Base-by-base conservation (phyloP, 176 grass and related monocot species). In the Oryza australiensis region DNA sequence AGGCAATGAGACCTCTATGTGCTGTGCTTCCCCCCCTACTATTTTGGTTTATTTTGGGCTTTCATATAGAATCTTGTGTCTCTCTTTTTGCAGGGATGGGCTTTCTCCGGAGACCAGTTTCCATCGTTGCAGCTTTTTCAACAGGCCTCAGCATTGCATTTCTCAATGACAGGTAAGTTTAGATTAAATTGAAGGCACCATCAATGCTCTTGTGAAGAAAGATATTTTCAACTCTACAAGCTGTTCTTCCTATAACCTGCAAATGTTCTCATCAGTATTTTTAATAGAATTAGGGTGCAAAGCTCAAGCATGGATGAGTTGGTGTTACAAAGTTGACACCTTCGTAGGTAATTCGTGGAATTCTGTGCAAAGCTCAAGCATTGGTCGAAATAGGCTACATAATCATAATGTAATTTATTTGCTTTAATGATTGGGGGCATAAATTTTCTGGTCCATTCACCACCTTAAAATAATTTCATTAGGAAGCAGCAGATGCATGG, bases 61-160 rank as follows among this genome's bases (percentile, higher is more conserved):
- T 74, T 74, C 41, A 66, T 49, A 20, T 32, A 6, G 20, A 35
- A 1, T 23, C 4, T 73, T 73, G 74, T 62, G 12, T 78, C 34
- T 76, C 43, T 49, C 53, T n/a, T 7, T 59, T 26, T 88, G 42
- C 78, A 94, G 91, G 85, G 24, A 46, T 90, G 79, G 88, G 63
- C 12, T 94, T 94, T 86, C 78, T 94, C 68, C 67, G 82, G 75
- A 94, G 80, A 37, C 91, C 91, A 64, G 71, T 94, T 72, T 88
- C 88, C 28, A 86, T 94, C 53, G 49, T 90, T 59, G 88, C 91
- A 51, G 83, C 91, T 22, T 65, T 88, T 74, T 64, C 87, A 75
- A 94, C 82, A 68, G 88, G 77, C 28, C 63, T 94, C 20, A 86
- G 82, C 75, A 86, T 94, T 46, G 78, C 82, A 70, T 82, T 94